Conservation (phyloP, 1,284 basidiomycete species). For the Apiotrichum gracile region DNA sequence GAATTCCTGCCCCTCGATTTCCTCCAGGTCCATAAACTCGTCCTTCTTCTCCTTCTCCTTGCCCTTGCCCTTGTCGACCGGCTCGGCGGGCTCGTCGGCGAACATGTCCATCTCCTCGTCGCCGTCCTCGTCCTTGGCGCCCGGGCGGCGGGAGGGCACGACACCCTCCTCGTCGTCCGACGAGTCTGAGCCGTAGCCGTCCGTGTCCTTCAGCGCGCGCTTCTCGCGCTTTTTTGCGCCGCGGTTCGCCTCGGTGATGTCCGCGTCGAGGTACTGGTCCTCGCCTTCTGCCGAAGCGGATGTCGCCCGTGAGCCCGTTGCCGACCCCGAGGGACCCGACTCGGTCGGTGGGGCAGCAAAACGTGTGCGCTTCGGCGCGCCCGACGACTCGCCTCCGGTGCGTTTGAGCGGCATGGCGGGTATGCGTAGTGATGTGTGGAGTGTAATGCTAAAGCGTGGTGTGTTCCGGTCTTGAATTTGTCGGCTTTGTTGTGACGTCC, state of each 20-base stretch:
- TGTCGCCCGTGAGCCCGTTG: too few relatives aligned
- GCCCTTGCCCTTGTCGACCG: conserved; percentile 10
- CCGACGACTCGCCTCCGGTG: conserved; percentile 24
- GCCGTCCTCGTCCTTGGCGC: conserved; percentile 51
- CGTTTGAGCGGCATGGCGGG: conserved; percentile 34
- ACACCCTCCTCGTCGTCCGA: conserved; percentile 80
- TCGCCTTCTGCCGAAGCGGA: not conserved
- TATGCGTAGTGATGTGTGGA: not conserved
- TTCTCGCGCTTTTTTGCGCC: conserved; percentile 57
- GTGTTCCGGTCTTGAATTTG: not conserved
- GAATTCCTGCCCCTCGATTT: conserved; percentile 94
- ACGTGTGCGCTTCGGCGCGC: conserved; percentile 62
- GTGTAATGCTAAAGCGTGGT: not conserved
- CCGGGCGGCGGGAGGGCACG: conserved; percentile 57
- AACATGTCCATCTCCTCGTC: conserved; percentile 74
- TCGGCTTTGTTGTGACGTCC: not conserved
- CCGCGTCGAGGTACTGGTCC: conserved; percentile 37
- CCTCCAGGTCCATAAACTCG: conserved; percentile 75
- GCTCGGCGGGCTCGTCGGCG: conserved; percentile 46
- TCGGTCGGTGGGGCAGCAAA: conserved; percentile 59
- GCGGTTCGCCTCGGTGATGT: conserved; percentile 34
- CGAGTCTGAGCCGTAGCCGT: conserved; percentile 91
- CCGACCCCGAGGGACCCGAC: conserved; percentile 2
- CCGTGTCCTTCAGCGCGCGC: conserved; percentile 64
- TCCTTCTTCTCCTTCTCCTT: conserved; percentile 51